These are phyloP conservation scores for Hymenoscyphus occultus DNA, from an alignment of 2,329 filamentous ascomycete genomes.

Conservation along the genomic window DNA sequence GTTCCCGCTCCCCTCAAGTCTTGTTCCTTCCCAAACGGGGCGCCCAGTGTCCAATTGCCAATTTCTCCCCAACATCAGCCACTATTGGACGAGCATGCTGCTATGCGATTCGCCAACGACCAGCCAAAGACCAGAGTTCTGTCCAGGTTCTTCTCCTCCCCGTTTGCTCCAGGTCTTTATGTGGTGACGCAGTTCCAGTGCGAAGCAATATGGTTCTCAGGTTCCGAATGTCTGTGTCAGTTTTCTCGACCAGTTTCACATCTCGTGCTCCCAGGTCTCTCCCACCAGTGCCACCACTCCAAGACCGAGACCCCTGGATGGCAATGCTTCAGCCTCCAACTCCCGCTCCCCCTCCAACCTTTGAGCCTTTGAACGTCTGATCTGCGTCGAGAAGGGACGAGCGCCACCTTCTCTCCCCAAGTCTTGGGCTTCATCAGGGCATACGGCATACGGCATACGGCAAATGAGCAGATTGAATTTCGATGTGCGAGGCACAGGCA, in stretches of 20 bases:
- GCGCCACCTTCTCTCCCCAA: constrained; percentile 2
- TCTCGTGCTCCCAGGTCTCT: not conserved
- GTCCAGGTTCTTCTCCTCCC: not conserved
- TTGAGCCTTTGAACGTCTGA: not conserved
- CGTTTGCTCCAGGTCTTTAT: not conserved
- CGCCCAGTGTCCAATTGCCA: not conserved
- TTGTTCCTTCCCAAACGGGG: not conserved
- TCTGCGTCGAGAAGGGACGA: constrained; percentile 3
- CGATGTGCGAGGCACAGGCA: too few relatives aligned
- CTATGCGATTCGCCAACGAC: not conserved
- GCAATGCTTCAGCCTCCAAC: not conserved
- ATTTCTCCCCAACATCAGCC: not conserved
- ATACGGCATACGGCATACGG: not conserved
- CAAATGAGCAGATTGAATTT: too few relatives aligned
- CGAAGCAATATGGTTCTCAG: not conserved
- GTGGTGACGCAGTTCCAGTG: not conserved
- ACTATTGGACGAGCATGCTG: not conserved
- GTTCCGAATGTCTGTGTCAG: not conserved
- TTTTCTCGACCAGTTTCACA: not conserved
- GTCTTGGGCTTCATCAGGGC: not conserved
- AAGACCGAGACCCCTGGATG: not conserved
- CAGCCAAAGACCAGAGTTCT: not conserved
- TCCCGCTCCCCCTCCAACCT: not conserved
- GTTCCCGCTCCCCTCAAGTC: not conserved
- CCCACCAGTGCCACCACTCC: not conserved